Evolutionary conservation across 305 asterid species (phyloP).

Genomic region (Stenogyne calaminthoides): DNA sequence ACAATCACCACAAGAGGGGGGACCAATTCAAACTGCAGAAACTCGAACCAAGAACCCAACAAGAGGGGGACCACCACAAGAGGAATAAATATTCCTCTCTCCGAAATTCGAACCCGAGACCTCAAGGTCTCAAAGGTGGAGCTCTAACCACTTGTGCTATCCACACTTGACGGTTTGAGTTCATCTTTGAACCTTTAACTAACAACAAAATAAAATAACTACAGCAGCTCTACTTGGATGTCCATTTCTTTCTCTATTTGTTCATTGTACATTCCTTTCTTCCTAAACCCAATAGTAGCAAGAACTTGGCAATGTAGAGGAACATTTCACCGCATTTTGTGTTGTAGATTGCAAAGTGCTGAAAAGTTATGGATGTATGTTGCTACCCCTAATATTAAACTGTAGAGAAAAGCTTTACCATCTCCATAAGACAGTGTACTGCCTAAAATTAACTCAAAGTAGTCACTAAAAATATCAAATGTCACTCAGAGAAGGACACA

Average conservation of each 20-base stretch:
- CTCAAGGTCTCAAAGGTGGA: no score
- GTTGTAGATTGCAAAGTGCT: neutral
- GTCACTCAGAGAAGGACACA: neutral
- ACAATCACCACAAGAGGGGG: no score
- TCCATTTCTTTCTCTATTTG: neutral
- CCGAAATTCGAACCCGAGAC: no score
- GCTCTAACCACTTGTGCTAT: no score
- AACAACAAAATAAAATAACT: neutral
- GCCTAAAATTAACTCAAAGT: neutral
- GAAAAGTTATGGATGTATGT: neutral
- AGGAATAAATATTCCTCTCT: no score
- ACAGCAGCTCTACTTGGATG: neutral
- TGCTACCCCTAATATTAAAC: neutral
- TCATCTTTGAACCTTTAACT: neutral
- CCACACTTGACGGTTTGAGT: no score
- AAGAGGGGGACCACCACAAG: no score
- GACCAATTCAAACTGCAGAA: no score
- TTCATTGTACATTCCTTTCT: neutral
- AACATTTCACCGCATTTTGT: neutral
- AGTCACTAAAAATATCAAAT: neutral
- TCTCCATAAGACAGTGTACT: neutral
- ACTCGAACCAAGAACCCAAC: no score
- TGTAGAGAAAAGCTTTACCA: constrained; percentile 1
- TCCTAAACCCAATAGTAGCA: neutral
- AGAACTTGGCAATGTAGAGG: neutral